Evolutionary conservation across 2,329 filamentous ascomycete species (phyloP), one percentile per base, ranked within the genome.

Genomic region (Helicocarpus griseus): DNA sequence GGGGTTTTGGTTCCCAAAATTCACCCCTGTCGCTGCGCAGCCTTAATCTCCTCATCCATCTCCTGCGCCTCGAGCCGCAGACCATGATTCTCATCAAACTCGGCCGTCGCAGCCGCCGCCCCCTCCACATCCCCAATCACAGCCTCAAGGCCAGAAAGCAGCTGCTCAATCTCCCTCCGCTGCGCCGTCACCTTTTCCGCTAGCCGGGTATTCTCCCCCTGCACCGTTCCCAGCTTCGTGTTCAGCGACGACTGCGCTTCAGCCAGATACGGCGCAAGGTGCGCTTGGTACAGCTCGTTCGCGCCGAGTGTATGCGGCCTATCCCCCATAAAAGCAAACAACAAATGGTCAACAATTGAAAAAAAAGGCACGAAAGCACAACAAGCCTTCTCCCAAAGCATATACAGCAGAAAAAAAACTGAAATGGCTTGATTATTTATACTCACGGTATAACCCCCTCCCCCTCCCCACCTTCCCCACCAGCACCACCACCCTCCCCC

Each of bases 221-320:
- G 74, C 3, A 77, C 73, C 21, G 64, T 63, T 48, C 73, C 66
- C 33, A 83, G 67, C 52, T 74, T 73, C n/a, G 63, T 56, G 49
- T 74, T 70, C 53, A 83, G 67, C 2, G 73, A 64, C n/a, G 65
- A 62, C 21, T 76, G 71, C 46, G 76, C 74, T 56, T 75, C 68
- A 40, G 72, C 67, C 47, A 84, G 66, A 53, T 78, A 78, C 0
- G 80, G 79, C 47, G 73, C 72, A 3, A 84, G 65, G 63, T 83
- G 79, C n/a, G 80, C 78, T 17, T 74, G 69, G 54, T 80, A 78
- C 9, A 84, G 69, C 45, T 77, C 73, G 26, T 75, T 68, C 0
- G 80, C 77, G 0, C 77, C 72, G 19, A 83, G 68, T 0, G 75
- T 80, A 65, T 84, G 81, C 17, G 79, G 77, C 31, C 79, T 82